Percentiles rank a stretch among this genome's conserved stretches.
phyloP scores from a whole-genome alignment of 371 early-diverging fungal genomes.

The Haplosporangium sp. region DNA sequence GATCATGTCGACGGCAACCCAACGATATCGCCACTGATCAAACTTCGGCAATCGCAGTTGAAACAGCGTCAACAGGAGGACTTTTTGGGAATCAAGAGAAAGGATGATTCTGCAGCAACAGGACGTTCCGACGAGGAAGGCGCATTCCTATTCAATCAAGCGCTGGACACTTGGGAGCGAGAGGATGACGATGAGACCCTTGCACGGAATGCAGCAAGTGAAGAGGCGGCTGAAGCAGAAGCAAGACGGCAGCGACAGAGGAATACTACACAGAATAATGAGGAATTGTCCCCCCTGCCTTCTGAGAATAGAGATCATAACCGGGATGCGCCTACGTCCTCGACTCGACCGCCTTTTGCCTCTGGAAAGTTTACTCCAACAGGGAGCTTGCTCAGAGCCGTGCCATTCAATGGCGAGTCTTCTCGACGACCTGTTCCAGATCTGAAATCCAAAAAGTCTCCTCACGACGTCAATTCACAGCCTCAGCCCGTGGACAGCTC shows the following conservation, averaged over 20 bases:
- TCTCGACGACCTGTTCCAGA: constrained; percentile 35
- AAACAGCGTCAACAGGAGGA: constrained; percentile 47
- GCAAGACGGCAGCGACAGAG: neutral
- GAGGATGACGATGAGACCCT: constrained; percentile 40
- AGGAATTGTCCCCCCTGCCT: neutral
- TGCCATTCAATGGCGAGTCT: constrained; percentile 36
- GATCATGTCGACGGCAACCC: constrained; percentile 3
- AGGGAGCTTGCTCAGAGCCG: constrained; percentile 20
- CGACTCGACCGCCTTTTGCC: neutral
- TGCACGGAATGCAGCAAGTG: constrained; percentile 40
- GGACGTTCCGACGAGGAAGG: constrained; percentile 8
- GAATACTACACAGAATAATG: neutral
- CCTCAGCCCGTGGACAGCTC: neutral
- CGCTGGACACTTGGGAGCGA: constrained; percentile 39
- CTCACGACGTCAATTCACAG: neutral
- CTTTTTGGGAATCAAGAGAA: constrained; percentile 32
- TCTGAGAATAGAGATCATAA: neutral
- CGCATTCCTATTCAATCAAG: constrained; percentile 17
- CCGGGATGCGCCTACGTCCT: neutral
- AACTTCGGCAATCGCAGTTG: constrained; percentile 47
- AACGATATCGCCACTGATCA: constrained; percentile 35
- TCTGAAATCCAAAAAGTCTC: constrained; percentile 8
- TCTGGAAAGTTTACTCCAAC: constrained; percentile 5
- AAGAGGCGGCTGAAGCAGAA: constrained; percentile 23
- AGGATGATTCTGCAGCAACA: neutral